Evolutionary conservation across 108 stramenopile genomes (phyloP).

Genomic region (Stephanodiscus minutulus): DNA sequence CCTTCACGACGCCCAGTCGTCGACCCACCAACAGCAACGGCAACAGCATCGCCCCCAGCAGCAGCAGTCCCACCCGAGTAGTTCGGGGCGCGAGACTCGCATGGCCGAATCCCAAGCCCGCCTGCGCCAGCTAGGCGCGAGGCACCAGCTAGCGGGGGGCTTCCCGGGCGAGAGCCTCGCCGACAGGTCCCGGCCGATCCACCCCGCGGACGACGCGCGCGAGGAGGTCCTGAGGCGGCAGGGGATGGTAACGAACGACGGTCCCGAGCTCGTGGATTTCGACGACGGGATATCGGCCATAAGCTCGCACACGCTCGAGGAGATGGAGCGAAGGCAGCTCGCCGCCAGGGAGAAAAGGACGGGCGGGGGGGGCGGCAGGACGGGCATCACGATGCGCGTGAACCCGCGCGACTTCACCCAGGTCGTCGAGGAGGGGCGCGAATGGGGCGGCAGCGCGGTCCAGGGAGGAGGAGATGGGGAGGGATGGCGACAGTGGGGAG

Average conservation of each 20-base stretch:
- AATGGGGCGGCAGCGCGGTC: constrained; percentile 15
- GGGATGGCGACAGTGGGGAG: constrained; percentile 2
- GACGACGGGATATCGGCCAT: constrained; percentile 83
- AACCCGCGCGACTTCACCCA: constrained; percentile 14
- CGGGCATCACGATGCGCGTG: constrained; percentile 1
- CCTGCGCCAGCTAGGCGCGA: constrained; percentile 43
- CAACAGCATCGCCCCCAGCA: neutral
- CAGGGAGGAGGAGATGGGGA: constrained; percentile 9
- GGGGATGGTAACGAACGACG: too few relatives aligned
- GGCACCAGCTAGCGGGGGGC: constrained; percentile 42
- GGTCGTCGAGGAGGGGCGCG: constrained; percentile 3
- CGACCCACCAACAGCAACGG: neutral
- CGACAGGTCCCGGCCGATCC: constrained; percentile 38
- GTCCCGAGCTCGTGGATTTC: constrained; percentile 47
- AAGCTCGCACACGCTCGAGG: constrained; percentile 74
- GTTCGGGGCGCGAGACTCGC: neutral
- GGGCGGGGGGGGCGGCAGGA: neutral
- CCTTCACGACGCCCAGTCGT: neutral
- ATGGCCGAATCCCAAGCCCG: constrained; percentile 32
- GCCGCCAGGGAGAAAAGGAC: neutral
- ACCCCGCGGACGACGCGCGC: constrained; percentile 14
- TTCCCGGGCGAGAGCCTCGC: constrained; percentile 28
- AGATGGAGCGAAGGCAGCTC: constrained; percentile 51
- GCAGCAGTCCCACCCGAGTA: neutral
- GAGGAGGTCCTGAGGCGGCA: neutral